Evolutionary conservation across 441 rosid species (phyloP).

Genomic region (Capsella rubella): DNA sequence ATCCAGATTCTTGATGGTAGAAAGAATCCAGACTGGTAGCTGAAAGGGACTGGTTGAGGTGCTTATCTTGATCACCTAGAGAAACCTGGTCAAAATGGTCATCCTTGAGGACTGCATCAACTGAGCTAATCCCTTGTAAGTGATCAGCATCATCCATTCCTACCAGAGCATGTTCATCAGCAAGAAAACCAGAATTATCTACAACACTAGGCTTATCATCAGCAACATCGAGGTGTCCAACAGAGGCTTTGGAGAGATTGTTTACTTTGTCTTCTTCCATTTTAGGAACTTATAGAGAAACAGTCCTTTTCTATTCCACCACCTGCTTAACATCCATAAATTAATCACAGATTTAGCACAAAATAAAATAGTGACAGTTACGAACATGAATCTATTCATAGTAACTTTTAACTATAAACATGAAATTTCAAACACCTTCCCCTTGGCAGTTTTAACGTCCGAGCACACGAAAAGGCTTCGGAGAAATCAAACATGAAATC

Average conservation of each 20-base stretch:
- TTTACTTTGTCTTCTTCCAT: conserved; percentile 85
- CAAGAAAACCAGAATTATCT: conserved; percentile 44
- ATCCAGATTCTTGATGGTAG: conserved; percentile 52
- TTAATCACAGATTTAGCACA: conserved; percentile 11
- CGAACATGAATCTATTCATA: too few relatives aligned
- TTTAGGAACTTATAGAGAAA: conserved; percentile 32
- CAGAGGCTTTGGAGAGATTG: conserved; percentile 52
- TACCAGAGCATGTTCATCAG: conserved; percentile 44
- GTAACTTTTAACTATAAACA: too few relatives aligned
- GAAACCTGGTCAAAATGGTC: conserved; percentile 91
- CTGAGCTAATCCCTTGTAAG: conserved; percentile 48
- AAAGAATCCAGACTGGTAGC: conserved; percentile 65
- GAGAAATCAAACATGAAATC: conserved; percentile 16
- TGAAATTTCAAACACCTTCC: not conserved
- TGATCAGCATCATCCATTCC: conserved; percentile 39
- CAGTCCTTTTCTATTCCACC: conserved; percentile 36
- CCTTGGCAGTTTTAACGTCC: not conserved
- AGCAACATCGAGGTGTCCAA: conserved; percentile 34
- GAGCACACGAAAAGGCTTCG: conserved; percentile 5
- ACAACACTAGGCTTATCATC: conserved; percentile 44
- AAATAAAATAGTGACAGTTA: not conserved
- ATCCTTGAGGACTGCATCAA: conserved; percentile 54
- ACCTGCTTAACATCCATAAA: conserved; percentile 40
- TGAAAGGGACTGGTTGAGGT: conserved; percentile 50
- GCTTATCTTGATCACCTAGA: conserved; percentile 69